Percentiles rank a stretch among this genome's conserved stretches.
These are phyloP conservation scores for Harrya chromipes DNA, from an alignment of 768 basidiomycete genomes.

Conservation along the genomic window DNA sequence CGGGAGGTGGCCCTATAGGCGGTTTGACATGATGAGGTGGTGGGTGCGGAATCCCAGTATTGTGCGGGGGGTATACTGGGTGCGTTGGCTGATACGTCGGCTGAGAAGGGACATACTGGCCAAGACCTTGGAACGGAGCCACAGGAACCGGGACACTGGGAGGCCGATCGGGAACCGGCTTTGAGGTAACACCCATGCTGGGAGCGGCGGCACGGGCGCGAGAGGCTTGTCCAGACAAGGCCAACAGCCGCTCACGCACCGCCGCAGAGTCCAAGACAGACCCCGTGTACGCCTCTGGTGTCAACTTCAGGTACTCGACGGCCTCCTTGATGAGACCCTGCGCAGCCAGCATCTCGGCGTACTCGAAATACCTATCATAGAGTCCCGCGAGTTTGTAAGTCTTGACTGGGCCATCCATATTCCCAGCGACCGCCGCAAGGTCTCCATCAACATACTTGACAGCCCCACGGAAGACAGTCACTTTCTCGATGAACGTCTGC, in stretches of 20 bases:
- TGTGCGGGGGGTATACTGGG: constrained; percentile 7
- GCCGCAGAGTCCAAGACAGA: constrained; percentile 42
- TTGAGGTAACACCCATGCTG: constrained; percentile 28
- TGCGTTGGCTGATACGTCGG: constrained; percentile 34
- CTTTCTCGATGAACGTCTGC: constrained; percentile 95
- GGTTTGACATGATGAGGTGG: constrained; percentile 36
- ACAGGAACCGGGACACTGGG: constrained; percentile 28
- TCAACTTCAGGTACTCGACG: constrained; percentile 71
- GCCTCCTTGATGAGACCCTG: constrained; percentile 91
- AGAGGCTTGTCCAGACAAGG: constrained; percentile 32
- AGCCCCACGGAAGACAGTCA: constrained; percentile 88
- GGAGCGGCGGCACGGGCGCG: constrained; percentile 19
- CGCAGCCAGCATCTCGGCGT: constrained; percentile 85
- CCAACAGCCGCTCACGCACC: constrained; percentile 46
- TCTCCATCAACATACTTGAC: constrained; percentile 77
- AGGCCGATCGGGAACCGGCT: constrained; percentile 14
- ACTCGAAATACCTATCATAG: constrained; percentile 95
- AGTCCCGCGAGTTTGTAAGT: constrained; percentile 80
- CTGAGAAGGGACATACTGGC: constrained; percentile 17
- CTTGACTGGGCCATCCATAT: constrained; percentile 43
- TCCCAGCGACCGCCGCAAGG: constrained; percentile 40
- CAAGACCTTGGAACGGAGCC: constrained; percentile 21
- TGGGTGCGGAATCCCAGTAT: constrained; percentile 4
- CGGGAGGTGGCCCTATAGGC: constrained; percentile 38
- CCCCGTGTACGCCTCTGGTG: constrained; percentile 76